Evolutionary conservation across 495 filamentous ascomycete species (phyloP).

Genomic region (Aspergillus affinis): DNA sequence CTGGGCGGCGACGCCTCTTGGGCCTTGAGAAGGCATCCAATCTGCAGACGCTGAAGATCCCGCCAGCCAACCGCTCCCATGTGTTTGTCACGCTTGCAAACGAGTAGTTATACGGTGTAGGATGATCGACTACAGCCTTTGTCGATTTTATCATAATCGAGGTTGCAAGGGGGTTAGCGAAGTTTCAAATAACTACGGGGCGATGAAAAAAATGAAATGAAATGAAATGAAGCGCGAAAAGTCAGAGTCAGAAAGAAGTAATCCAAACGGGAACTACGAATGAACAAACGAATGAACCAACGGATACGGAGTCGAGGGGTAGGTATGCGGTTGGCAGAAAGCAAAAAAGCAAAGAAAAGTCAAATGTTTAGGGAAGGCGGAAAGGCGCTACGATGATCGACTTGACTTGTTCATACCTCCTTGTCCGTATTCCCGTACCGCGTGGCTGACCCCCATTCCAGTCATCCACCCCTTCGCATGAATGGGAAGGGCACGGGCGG

Average conservation of each 20-base stretch:
- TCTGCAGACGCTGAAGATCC: not conserved
- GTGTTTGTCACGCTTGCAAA: constrained; percentile 12
- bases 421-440: no score
- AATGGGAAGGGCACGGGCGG: not conserved
- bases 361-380: not conserved
- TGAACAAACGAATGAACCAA: not conserved
- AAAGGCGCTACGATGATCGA: constrained; percentile 3
- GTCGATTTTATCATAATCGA: no score
- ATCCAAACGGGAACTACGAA: not conserved
- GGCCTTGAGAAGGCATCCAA: not conserved
- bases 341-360: constrained; percentile 1
- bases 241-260: no score
- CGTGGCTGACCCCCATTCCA: no score
- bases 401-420: no score
- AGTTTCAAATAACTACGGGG: no score
- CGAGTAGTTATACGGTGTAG: constrained; percentile 2
- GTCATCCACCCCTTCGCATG: no score
- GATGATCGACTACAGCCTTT: no score
- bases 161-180: not conserved
- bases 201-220: no score
- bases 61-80: constrained; percentile 3
- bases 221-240: no score
- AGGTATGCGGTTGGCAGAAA: not conserved
- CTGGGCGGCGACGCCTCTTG: not conserved
- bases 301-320: no score